Conservation (phyloP, 108 stramenopile genomes). For the Stephanodiscus minutulus region DNA sequence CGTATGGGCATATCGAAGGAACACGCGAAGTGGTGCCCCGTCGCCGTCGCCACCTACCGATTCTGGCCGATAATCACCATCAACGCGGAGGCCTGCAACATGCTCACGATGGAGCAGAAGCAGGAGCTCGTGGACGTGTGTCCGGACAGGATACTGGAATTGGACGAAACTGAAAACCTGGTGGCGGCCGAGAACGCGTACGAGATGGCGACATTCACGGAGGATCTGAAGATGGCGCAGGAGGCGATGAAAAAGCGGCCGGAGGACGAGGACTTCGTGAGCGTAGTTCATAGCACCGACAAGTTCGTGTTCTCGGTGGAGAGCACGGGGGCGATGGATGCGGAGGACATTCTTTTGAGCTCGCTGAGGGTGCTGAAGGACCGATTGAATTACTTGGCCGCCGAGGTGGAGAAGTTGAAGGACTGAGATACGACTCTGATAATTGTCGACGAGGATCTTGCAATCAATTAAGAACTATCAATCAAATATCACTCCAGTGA, state of each 20-base stretch:
- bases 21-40: conserved; percentile 99
- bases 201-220: conserved; percentile 85
- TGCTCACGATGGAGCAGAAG: conserved; percentile 89
- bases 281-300: conserved; percentile 65
- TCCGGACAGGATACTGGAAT: conserved; percentile 83
- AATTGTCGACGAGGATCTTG: background rate
- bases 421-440: conserved; percentile 51
- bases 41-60: conserved; percentile 92
- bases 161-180: conserved; percentile 74
- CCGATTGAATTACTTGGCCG: conserved; percentile 74
- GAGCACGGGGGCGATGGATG: conserved; percentile 88
- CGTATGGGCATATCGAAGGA: conserved; percentile 96
- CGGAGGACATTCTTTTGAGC: conserved; percentile 80
- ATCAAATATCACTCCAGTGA: background rate
- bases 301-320: conserved; percentile 89
- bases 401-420: conserved; percentile 86
- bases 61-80: conserved; percentile 92
- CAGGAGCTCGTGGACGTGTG: conserved; percentile 87
- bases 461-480: background rate
- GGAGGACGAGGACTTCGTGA: conserved; percentile 87
- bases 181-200: conserved; percentile 77
- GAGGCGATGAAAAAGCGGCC: conserved; percentile 78
- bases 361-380: conserved; percentile 79
- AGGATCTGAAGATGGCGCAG: conserved; percentile 74
- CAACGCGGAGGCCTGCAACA: conserved; percentile 85